These are phyloP conservation scores for Aaosphaeria arxii DNA, from an alignment of 2,329 filamentous ascomycete species.

Conservation along the genomic window DNA sequence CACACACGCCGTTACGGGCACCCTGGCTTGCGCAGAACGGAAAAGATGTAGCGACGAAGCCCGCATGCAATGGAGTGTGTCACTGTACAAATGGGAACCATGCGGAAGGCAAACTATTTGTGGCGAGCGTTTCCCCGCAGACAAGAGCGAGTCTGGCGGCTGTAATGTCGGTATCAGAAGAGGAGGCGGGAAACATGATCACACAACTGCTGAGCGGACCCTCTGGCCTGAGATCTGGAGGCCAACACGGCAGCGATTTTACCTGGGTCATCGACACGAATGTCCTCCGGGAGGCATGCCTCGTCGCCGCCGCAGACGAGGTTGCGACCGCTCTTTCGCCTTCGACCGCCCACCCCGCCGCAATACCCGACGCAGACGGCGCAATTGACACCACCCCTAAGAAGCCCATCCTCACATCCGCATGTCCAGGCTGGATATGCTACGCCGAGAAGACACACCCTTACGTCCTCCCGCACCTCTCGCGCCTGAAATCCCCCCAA, in stretches of 20 bases:
- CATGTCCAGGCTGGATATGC: slow-evolving; percentile 97
- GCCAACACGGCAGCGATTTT: slow-evolving; percentile 73
- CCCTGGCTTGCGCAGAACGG: slow-evolving; percentile 30
- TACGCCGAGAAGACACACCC: slow-evolving; percentile 98
- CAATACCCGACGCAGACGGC: slow-evolving; percentile 27
- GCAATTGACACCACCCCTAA: slow-evolving; percentile 46
- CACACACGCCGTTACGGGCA: slow-evolving; percentile 45
- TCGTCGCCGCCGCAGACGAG: slow-evolving; percentile 60
- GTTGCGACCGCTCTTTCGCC: slow-evolving; percentile 37
- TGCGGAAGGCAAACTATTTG: slow-evolving; percentile 69
- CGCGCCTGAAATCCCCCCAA: slow-evolving; percentile 88
- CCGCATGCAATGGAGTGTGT: neutral
- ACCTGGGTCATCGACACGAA: slow-evolving; percentile 91
- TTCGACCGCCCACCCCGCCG: slow-evolving; percentile 16
- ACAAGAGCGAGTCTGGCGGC: slow-evolving; percentile 84
- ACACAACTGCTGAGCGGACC: slow-evolving; percentile 72
- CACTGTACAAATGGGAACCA: slow-evolving; percentile 1
- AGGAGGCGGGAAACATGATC: slow-evolving; percentile 77
- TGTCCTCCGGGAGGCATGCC: slow-evolving; percentile 72
- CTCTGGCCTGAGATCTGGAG: slow-evolving; percentile 66
- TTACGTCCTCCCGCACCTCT: slow-evolving; percentile 86
- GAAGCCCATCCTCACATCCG: slow-evolving; percentile 75
- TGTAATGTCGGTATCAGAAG: slow-evolving; percentile 71
- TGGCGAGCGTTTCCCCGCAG: slow-evolving; percentile 92
- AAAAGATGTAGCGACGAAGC: slow-evolving; percentile 14